Evolutionary conservation across 2,329 filamentous ascomycete genomes (phyloP).

Genomic region (Talaromyces marneffei): DNA sequence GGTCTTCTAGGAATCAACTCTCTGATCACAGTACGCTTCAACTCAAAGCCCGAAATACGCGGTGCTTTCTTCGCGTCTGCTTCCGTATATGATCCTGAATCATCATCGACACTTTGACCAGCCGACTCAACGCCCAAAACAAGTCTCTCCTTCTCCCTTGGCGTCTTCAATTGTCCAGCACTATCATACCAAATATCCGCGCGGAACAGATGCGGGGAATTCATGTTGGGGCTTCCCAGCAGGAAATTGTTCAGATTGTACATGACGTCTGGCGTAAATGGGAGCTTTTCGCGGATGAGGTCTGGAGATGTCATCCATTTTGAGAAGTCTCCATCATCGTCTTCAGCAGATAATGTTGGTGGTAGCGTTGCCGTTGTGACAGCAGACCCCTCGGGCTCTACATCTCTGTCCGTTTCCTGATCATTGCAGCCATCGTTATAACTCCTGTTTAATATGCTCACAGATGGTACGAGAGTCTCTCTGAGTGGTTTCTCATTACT

Average conservation of each 20-base stretch:
- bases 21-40: slow-evolving; percentile 64
- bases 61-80: slow-evolving; percentile 17
- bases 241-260: slow-evolving; percentile 47
- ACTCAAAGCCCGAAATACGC: slow-evolving; percentile 28
- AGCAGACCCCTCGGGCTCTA: background rate
- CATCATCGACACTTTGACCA: background rate
- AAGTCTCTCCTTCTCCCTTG: slow-evolving; percentile 26
- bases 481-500: slow-evolving; percentile 25
- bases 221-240: slow-evolving; percentile 52
- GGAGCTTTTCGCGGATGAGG: slow-evolving; percentile 22
- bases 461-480: slow-evolving; percentile 26
- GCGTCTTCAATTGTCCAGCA: slow-evolving; percentile 30
- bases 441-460: background rate
- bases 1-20: slow-evolving; percentile 77
- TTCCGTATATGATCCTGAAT: background rate
- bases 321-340: background rate
- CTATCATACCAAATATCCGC: slow-evolving; percentile 57
- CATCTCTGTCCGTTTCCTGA: background rate
- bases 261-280: slow-evolving; percentile 28
- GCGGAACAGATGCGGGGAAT: slow-evolving; percentile 53
- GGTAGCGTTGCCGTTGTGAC: background rate
- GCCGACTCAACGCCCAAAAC: background rate
- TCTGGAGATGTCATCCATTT: slow-evolving; percentile 29
- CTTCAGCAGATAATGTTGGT: background rate
- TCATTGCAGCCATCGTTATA: background rate